phyloP scores from a whole-genome alignment of 345 rosid genomes.

The Brassica cretica region DNA sequence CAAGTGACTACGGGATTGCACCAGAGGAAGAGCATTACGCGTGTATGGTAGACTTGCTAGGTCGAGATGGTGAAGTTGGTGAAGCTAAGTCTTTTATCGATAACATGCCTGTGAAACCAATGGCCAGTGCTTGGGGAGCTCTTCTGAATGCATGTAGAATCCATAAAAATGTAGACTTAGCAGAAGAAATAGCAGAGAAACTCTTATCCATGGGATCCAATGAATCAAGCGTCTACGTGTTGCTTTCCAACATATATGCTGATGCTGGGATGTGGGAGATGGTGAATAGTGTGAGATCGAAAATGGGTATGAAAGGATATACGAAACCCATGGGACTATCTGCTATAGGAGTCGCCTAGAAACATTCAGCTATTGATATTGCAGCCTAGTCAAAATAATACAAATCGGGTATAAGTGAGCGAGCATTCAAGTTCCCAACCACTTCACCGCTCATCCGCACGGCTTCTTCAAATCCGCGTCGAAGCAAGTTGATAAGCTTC shows the following conservation, averaged over 20 bases:
- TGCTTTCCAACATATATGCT: constrained; percentile 47
- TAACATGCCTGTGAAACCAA: constrained; percentile 43
- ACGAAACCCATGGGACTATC: constrained; percentile 34
- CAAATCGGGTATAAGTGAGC: too few relatives aligned
- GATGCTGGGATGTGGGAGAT: constrained; percentile 44
- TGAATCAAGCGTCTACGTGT: constrained; percentile 36
- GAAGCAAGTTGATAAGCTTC: constrained; percentile 2
- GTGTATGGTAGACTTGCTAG: constrained; percentile 56
- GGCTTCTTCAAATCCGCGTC: constrained; percentile 13
- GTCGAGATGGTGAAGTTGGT: constrained; percentile 46
- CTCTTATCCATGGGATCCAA: constrained; percentile 37
- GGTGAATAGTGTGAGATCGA: constrained; percentile 37
- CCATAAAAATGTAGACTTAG: constrained; percentile 53
- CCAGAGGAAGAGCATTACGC: constrained; percentile 61
- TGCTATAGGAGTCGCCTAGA: constrained; percentile 27
- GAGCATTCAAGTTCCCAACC: constrained; percentile 27
- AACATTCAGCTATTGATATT: constrained; percentile 17
- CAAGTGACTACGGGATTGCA: constrained; percentile 39
- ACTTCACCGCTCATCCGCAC: constrained; percentile 27
- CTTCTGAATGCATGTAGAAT: constrained; percentile 51
- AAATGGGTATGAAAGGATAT: constrained; percentile 33
- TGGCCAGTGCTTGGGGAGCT: constrained; percentile 52
- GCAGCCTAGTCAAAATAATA: neutral
- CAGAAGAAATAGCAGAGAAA: constrained; percentile 50
- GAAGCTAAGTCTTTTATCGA: constrained; percentile 46